Evolutionary conservation across 148 eudicot species (phyloP).

Genomic region (Vaccinium vitisidaea): DNA sequence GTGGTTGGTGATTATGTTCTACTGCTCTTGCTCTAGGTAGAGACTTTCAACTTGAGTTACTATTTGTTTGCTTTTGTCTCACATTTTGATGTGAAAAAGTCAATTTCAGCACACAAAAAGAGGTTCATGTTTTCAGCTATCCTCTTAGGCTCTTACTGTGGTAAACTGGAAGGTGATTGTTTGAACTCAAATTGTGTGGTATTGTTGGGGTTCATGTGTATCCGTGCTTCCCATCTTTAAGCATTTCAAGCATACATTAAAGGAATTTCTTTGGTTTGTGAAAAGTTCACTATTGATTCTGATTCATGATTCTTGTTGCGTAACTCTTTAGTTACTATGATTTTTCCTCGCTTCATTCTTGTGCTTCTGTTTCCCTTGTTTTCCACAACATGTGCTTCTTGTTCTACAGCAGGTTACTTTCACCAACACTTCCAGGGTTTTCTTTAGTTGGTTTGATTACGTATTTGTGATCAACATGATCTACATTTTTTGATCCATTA

Average conservation of each 20-base stretch:
- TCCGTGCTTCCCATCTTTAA: too few species aligned
- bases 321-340: neutral
- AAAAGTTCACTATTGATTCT: too few species aligned
- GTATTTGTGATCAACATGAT: neutral
- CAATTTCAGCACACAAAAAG: neutral
- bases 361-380: neutral
- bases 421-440: neutral
- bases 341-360: neutral
- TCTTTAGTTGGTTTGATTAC: neutral
- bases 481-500: neutral
- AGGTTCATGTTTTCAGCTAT: neutral
- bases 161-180: neutral
- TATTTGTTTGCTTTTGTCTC: neutral
- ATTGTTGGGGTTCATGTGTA: too few species aligned
- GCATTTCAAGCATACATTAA: too few species aligned
- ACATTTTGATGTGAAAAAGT: neutral
- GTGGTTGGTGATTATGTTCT: neutral
- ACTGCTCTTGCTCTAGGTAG: neutral
- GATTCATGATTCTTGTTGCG: neutral
- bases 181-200: too few species aligned
- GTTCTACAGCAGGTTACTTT: neutral
- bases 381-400: neutral
- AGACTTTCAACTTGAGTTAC: neutral
- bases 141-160: neutral
- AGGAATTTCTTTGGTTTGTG: too few species aligned